These are phyloP conservation scores for Echria macrotheca DNA, from an alignment of 495 filamentous ascomycete species.

Conservation along the genomic window DNA sequence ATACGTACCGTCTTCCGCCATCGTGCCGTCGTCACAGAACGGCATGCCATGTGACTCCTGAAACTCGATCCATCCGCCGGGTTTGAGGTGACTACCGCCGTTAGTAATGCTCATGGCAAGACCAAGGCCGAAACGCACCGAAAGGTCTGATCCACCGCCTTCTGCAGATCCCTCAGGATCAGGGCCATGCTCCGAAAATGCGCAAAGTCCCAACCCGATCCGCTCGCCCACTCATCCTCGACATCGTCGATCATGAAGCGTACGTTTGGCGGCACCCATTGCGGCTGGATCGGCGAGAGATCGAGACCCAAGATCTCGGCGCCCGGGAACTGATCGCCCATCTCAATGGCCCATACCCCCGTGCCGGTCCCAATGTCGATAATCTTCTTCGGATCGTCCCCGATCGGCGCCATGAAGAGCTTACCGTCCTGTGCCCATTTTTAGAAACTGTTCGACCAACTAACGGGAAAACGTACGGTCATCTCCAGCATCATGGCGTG, in stretches of 20 bases:
- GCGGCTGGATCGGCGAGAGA: constrained; percentile 53
- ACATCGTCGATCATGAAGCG: constrained; percentile 45
- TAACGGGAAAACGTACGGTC: too few relatives aligned
- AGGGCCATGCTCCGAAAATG: constrained; percentile 32
- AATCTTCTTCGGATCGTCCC: constrained; percentile 37
- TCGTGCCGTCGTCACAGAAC: constrained; percentile 33
- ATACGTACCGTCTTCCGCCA: constrained; percentile 21
- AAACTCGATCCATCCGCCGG: constrained; percentile 34
- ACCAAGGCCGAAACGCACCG: constrained; percentile 16
- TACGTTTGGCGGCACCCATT: constrained; percentile 49
- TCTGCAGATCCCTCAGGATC: constrained; percentile 17
- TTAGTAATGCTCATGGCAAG: too few relatives aligned
- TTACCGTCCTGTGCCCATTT: too few relatives aligned
- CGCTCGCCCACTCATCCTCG: constrained; percentile 34
- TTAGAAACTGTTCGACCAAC: too few relatives aligned
- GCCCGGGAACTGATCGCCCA: constrained; percentile 43
- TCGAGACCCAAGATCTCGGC: constrained; percentile 54
- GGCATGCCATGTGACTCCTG: constrained; percentile 34
- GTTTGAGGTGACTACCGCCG: constrained; percentile 22
- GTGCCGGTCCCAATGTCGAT: constrained; percentile 7
- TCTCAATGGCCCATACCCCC: constrained; percentile 27
- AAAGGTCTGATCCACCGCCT: constrained; percentile 24
- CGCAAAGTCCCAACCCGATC: constrained; percentile 31
- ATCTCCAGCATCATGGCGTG: constrained; percentile 28
- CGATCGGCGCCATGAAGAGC: constrained; percentile 38